Percentiles rank a stretch among this genome's conserved stretches.
These are phyloP conservation scores for Nakazawaea peltata DNA, from an alignment of 805 yeast species.

Conservation along the genomic window DNA sequence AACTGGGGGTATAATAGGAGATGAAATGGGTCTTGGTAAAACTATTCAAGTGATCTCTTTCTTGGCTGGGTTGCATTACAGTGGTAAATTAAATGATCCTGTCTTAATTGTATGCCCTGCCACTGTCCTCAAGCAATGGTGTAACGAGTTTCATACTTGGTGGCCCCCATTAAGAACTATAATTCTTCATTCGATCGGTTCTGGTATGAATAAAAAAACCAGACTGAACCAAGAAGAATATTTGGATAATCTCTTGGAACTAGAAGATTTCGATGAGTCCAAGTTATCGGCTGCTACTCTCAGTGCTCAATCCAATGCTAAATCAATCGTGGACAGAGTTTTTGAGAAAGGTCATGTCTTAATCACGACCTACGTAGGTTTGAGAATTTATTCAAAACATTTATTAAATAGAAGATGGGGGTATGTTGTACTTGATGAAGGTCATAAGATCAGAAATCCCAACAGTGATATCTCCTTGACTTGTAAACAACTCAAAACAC, in stretches of 20 bases:
- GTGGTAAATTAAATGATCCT: constrained; percentile 67
- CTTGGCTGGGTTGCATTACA: constrained; percentile 83
- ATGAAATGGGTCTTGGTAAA: constrained; percentile 97
- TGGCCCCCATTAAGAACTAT: constrained; percentile 92
- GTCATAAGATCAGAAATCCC: constrained; percentile 94
- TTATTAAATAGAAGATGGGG: constrained; percentile 76
- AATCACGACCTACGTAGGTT: constrained; percentile 87
- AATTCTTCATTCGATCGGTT: constrained; percentile 85
- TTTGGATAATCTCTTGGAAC: constrained; percentile 38
- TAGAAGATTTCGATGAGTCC: constrained; percentile 32
- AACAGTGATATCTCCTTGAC: constrained; percentile 80
- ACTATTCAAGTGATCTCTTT: constrained; percentile 91
- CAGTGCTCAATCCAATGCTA: constrained; percentile 21
- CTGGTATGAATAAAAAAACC: constrained; percentile 54
- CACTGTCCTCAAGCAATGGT: constrained; percentile 94
- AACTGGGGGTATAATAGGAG: constrained; percentile 94
- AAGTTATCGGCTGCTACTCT: constrained; percentile 17
- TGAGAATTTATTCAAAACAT: constrained; percentile 56
- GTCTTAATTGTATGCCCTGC: constrained; percentile 91
- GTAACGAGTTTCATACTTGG: constrained; percentile 93
- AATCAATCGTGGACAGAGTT: constrained; percentile 47
- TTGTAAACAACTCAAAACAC: constrained; percentile 78
- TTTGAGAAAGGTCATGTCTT: constrained; percentile 70
- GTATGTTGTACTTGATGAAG: constrained; percentile 88
- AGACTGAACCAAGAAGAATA: constrained; percentile 29